Conservation (phyloP, 495 filamentous ascomycete genomes). For the Aspergillus leporis region DNA sequence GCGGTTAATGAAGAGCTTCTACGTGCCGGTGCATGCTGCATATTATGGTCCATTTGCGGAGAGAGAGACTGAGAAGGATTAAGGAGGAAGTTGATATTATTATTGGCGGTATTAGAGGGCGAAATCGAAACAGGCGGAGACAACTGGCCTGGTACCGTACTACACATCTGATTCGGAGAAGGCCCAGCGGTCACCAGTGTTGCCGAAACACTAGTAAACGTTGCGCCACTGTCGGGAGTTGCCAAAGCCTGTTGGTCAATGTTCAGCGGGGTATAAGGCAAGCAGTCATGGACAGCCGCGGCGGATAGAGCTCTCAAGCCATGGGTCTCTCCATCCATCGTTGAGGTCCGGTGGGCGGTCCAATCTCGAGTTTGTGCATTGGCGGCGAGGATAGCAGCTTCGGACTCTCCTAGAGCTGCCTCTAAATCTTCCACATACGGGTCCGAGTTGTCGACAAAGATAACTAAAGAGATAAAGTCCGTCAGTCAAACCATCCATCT, state of each 20-base stretch:
- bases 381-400: conserved; percentile 33
- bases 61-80: conserved; percentile 54
- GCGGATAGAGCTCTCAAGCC: conserved; percentile 59
- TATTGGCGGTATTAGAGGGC: conserved; percentile 42
- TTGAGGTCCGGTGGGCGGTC: conserved; percentile 22
- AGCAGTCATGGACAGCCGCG: conserved; percentile 53
- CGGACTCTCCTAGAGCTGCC: conserved; percentile 33
- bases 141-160: conserved; percentile 34
- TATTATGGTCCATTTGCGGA: conserved; percentile 47
- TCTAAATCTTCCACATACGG: conserved; percentile 59
- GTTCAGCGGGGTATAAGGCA: conserved; percentile 33
- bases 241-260: conserved; percentile 24
- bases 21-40: conserved; percentile 36
- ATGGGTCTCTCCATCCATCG: conserved; percentile 42
- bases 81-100: conserved; percentile 59
- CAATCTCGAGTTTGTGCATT: conserved; percentile 35
- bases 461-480: conserved; percentile 42
- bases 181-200: conserved; percentile 37
- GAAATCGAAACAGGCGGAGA: conserved; percentile 43
- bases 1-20: conserved; percentile 32
- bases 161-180: conserved; percentile 36
- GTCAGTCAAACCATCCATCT: conserved; percentile 14
- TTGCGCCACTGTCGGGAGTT: conserved; percentile 15
- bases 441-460: conserved; percentile 65
- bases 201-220: conserved; percentile 20